Base-by-base conservation (phyloP, 805 yeast genomes). In the Cyberlindnera mycetangii region DNA sequence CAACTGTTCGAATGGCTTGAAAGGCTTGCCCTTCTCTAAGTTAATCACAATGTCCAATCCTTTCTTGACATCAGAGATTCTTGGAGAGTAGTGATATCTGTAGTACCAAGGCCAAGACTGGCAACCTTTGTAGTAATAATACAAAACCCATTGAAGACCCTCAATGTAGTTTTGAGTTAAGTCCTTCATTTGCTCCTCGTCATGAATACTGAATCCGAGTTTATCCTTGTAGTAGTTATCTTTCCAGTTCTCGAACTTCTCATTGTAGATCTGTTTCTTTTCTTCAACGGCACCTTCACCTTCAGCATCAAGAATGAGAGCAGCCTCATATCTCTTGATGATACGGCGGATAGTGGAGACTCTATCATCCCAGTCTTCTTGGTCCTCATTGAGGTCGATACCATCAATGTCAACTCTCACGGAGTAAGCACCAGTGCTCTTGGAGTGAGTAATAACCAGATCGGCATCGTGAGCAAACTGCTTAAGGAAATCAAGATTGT, bases 81-180 rank as follows among this genome's bases (percentile, higher is more conserved):
- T 80, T 37, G 99, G 99, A 15, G 98, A 79, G 64, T 92, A 92
- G 62, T 93, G 97, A 64, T 87, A 86, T 53, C 73, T 79, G 63
- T 78, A 92, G 61, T 78, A 92, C 99, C 98, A 92, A 36, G 87
- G 83, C 99, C 99, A 92, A 3, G 98, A 89, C 32, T 88, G 86
- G 59, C 88, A 83, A 21, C 97, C 98, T 54, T 77, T 76, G 61
- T 89, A 92, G 66, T 92, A 92, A 68, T 92, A 92, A 59, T 76
- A 81, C 64, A 93, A 70, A 12, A 93, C 98, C 99, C 99, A 92
- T 67, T 92, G 99, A 50, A 92, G 72, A 52, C 99, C 99, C 65
- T 90, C 96, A 33, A 93, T 72, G 60, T 90, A 93, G 60, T 87
- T 89, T 53, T 80, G 79, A 7, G 95, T 76, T 51, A 89, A 62